A percentile compares a stretch with the other conserved stretches of the same genome.
These are phyloP conservation scores for Rhododendron williamsianum DNA, from an alignment of 148 eudicot species.

Conservation along the genomic window DNA sequence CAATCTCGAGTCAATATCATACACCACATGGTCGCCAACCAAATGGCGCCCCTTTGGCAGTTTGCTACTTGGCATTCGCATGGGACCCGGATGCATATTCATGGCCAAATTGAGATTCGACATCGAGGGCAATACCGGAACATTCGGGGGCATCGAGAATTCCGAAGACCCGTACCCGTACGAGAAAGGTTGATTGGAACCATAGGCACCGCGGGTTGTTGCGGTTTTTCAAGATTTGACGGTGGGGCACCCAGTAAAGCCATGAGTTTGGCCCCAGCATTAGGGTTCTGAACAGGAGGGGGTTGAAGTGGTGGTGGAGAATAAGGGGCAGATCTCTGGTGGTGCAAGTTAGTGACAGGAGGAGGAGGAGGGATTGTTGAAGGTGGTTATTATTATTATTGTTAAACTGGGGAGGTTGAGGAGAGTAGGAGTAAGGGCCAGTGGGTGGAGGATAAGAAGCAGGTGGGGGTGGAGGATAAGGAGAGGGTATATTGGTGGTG, in stretches of 20 bases:
- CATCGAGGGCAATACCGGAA: slow-evolving; percentile 16
- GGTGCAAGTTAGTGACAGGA: slow-evolving; percentile 29
- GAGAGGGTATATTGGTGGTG: slow-evolving; percentile 15
- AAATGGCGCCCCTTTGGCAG: slow-evolving; percentile 80
- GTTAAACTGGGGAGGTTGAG: slow-evolving; percentile 32
- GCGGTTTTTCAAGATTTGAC: slow-evolving; percentile 28
- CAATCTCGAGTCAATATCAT: slow-evolving; percentile 76
- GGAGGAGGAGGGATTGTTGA: slow-evolving; percentile 17
- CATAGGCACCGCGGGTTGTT: slow-evolving; percentile 24
- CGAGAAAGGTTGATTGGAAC: slow-evolving; percentile 29
- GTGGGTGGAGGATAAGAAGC: slow-evolving; percentile 59
- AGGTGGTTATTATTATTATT: slow-evolving; percentile 13
- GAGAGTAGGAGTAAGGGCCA: slow-evolving; percentile 15
- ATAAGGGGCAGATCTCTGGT: slow-evolving; percentile 46
- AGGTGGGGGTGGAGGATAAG: slow-evolving; percentile 35
- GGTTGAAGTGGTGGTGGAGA: slow-evolving; percentile 60
- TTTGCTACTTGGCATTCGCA: slow-evolving; percentile 78
- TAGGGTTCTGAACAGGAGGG: slow-evolving; percentile 35
- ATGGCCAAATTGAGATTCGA: slow-evolving; percentile 20
- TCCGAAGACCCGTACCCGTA: slow-evolving; percentile 46
- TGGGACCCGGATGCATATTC: slow-evolving; percentile 31
- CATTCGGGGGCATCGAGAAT: slow-evolving; percentile 19
- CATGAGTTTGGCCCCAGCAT: slow-evolving; percentile 65
- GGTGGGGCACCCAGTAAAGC: slow-evolving; percentile 59
- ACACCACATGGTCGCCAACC: slow-evolving; percentile 48